Evolutionary conservation across 176 grass and related monocot species (phyloP).

Genomic region (Hsuehochloa calcarea): DNA sequence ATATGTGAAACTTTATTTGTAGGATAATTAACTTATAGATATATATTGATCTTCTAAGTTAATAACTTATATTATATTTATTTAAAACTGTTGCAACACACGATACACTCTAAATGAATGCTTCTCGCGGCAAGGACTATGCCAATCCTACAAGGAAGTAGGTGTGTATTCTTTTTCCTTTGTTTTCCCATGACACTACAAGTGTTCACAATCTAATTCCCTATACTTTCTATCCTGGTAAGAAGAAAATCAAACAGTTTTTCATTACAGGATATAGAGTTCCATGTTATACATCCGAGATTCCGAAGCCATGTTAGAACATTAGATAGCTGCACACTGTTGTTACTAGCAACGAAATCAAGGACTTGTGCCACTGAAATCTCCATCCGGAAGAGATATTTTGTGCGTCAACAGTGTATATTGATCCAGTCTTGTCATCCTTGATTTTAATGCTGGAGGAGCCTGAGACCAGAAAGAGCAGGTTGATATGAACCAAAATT

Average conservation of each 20-base stretch:
- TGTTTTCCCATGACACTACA: not conserved
- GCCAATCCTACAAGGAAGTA: not conserved
- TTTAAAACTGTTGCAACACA: too few relatives aligned
- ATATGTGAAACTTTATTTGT: too few relatives aligned
- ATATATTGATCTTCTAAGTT: too few relatives aligned
- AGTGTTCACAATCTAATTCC: conserved; percentile 4
- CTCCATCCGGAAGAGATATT: conserved; percentile 60
- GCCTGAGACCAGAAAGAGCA: conserved; percentile 46
- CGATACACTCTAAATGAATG: not conserved
- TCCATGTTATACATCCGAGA: not conserved
- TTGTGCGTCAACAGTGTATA: conserved; percentile 53
- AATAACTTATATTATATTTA: too few relatives aligned
- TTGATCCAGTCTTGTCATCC: conserved; percentile 60
- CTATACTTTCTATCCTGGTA: conserved; percentile 1
- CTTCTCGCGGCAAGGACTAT: not conserved
- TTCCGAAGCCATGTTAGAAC: not conserved
- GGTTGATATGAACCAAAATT: not conserved
- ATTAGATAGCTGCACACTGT: conserved; percentile 35
- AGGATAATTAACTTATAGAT: too few relatives aligned
- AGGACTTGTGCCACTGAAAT: conserved; percentile 42
- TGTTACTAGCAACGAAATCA: conserved; percentile 47
- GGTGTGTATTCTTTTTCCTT: not conserved
- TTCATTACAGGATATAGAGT: not conserved
- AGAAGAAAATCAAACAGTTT: conserved; percentile 23
- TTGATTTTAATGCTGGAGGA: conserved; percentile 89